Base-by-base conservation (phyloP, 164 flowering plant genomes). In the Euptelea pleiosperma region DNA sequence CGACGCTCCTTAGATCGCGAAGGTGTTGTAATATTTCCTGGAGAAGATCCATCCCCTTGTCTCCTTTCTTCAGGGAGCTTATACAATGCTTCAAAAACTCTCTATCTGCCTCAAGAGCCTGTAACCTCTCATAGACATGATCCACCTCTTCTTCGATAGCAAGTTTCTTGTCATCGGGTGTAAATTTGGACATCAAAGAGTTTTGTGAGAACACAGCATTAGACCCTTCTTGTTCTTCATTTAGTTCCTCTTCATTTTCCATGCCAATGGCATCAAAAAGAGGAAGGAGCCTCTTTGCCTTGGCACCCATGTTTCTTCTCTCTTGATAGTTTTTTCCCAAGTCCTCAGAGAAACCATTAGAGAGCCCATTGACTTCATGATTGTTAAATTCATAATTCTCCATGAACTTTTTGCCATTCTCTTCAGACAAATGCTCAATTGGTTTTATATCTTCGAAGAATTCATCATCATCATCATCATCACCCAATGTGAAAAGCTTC, bases 11-110 rank as follows among this genome's bases (percentile, higher is more conserved):
- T 46, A 93, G 75, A 72, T 88, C 90, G 1, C 89, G 85, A 8
- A 93, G 81, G 73, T 90, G 91, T 51, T 83, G 92, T 54, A 93
- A 61, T 42, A 93, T 90, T 60, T 93, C 96, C 54, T 83, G 89
- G 39, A 93, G 89, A 62, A 93, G 84, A 66, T 81, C 79, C 78
- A 84, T 70, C 8, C 98, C 98, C 47, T 82, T 88, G 61, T 81
- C 97, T 29, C 97, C 98, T 69, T 90, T 87, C 69, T 83, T 82
- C 66, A 90, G 56, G 12, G 97, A 87, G 64, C 83, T 70, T 53
- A 93, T 67, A 65, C 97, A 87, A 37, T 90, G 85, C 73, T 81
- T 84, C 33, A 93, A 62, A 36, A 93, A 93, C 57, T 86, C 97
- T 45, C 84, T 71, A 52, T 90, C 98, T 34, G 88, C 88, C 59